Base-by-base conservation (phyloP, 768 basidiomycete genomes). In the Mycena galericulata region DNA sequence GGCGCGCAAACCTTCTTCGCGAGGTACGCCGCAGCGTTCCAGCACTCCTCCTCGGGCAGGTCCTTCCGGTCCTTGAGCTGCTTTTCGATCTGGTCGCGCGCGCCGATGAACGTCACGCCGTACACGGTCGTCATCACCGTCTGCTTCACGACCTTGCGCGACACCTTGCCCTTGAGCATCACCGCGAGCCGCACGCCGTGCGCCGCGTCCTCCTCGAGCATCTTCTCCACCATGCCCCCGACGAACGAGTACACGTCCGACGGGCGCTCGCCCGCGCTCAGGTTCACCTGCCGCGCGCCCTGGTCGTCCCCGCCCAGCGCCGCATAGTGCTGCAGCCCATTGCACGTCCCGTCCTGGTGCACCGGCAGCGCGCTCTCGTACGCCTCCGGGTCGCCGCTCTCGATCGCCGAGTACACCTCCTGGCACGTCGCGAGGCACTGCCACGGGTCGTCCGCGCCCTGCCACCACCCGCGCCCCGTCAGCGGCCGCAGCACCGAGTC, bases 121-220 rank as follows among this genome's bases (percentile, higher is more conserved):
- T 99, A 99, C 36, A 99, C 97, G 3, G 97, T 98, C 1, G 97
- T 99, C 98, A 99, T 99, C 71, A 98, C 95, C 26, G 98, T 98
- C 83, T 99, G 97, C 84, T 99, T 99, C 73, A 99, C 97, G 20
- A 98, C 92, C 80, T 99, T 99, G 26, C 98, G 82, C 22, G 94
- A 85, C 32, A 99, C 85, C 79, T 94, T 95, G 34, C 94, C 95
- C 45, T 83, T 60, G 29, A 97, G 84, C 70, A 93, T 71, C 54
- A 80, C 68, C 0, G 96, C 97, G 61, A 82, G 79, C 60, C 81
- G 76, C 12, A 86, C 77, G 1, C 88, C 90, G 10, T 80, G 80
- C 65, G 77, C 81, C 7, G 86, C 83, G 65, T 95, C 93, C 72
- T 80, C 79, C 46, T 79, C 79, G 36, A 98, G 84, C 51, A 85